Base-by-base conservation (phyloP, 495 filamentous ascomycete genomes). In the Thermochaetoides thermophila region DNA sequence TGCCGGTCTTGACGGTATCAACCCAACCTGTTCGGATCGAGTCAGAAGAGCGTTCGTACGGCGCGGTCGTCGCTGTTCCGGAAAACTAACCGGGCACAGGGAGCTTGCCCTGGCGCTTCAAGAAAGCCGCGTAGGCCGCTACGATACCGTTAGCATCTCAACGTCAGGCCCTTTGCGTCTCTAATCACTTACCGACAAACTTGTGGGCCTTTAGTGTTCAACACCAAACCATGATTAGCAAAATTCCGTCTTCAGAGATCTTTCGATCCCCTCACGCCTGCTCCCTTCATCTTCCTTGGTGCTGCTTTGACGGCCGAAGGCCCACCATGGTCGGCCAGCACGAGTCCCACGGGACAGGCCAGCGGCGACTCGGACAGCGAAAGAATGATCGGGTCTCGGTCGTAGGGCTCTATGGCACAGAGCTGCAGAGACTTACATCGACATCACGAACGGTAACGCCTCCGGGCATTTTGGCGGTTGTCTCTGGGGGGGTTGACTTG, bases 41-140 rank as follows among this genome's bases (percentile, higher is more conserved):
- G 33, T 36, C 29, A 43, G 43, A 37, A 12, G 22, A 17, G 12
- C 7, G 15, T 18, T 31, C 18, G 29, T 6, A 32, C 25, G 15
- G 18, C 15, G 17, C 14, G 11, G 19, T 31, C 22, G 24, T 41
- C 34, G 40, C 19, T 25, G 31, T 42, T 28, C 38, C 29, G 27
- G 21, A 13, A 11, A 19, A 52, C 61, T 46, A 61, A 86, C 85
- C 85, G 55, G 86, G 86, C 52, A 95, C 91, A 53, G 82, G 84
- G 46, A 96, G 84, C 72, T 94, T 94, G 59, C 87, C 87, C 71
- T 95, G 87, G 55, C 87, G 76, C 78, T 96, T 96, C 73, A 96
- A 64, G 74, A 96, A 96, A 61, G 77, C 84, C 49, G 85, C 78
- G 64, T 96, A 96, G 61, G 84, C 79, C 41, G 69, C 61, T 44